A percentile compares a stretch with the other conserved stretches of the same genome.
phyloP scores from a whole-genome alignment of 495 filamentous ascomycete genomes.

The Hypoxylon lienhwacheense region DNA sequence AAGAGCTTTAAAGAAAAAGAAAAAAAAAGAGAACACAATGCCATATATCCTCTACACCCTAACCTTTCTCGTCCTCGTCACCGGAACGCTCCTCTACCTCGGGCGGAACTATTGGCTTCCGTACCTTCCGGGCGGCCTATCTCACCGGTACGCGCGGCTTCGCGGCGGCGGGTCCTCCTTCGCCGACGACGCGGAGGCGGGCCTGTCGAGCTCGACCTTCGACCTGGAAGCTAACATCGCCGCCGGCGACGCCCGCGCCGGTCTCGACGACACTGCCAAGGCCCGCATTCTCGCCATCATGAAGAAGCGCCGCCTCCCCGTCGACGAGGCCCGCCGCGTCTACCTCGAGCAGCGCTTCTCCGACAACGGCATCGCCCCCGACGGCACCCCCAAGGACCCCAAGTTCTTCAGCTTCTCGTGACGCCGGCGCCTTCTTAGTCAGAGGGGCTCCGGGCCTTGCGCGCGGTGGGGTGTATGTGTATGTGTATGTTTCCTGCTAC shows the following conservation, averaged over 20 bases:
- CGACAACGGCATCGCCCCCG: constrained; percentile 82
- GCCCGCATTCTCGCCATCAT: constrained; percentile 82
- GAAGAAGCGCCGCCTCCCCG: constrained; percentile 71
- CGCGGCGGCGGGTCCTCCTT: constrained; percentile 78
- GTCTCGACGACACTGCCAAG: constrained; percentile 79
- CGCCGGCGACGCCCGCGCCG: constrained; percentile 71
- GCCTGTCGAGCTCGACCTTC: constrained; percentile 78
- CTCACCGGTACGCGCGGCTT: constrained; percentile 69
- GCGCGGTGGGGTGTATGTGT: background rate
- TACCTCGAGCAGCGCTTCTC: constrained; percentile 82
- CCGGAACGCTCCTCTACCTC: constrained; percentile 68
- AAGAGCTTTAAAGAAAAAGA: constrained; percentile 15
- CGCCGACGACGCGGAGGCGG: constrained; percentile 77
- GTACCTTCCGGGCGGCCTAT: constrained; percentile 60
- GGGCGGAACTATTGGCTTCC: constrained; percentile 77
- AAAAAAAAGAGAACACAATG: too few species aligned
- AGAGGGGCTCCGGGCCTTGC: too few species aligned
- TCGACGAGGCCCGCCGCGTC: constrained; percentile 87
- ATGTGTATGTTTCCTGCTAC: too few species aligned
- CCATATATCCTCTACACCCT: constrained; percentile 77
- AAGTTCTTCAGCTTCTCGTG: constrained; percentile 93
- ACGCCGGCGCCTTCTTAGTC: background rate
- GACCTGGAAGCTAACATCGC: constrained; percentile 78
- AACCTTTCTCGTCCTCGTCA: constrained; percentile 62
- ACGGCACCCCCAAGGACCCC: constrained; percentile 86